phyloP scores from a whole-genome alignment of 768 basidiomycete genomes.

The Xanthoconium purpureum region DNA sequence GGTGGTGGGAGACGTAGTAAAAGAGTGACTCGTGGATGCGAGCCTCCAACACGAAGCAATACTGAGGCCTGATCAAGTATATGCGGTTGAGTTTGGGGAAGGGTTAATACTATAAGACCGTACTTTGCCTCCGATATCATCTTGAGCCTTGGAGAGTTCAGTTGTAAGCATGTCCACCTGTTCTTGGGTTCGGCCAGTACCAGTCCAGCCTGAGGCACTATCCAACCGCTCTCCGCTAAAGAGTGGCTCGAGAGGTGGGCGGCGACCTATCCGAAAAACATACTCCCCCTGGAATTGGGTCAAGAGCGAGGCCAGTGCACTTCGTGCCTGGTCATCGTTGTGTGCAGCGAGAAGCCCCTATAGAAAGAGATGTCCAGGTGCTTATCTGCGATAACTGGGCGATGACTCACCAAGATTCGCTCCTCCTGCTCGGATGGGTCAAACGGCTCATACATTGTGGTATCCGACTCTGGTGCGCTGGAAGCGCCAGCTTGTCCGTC shows the following conservation, averaged over 20 bases:
- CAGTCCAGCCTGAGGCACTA: constrained; percentile 53
- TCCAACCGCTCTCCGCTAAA: constrained; percentile 50
- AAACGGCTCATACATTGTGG: not conserved
- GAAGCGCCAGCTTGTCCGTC: constrained; percentile 47
- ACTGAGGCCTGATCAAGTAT: constrained; percentile 46
- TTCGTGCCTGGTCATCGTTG: constrained; percentile 56
- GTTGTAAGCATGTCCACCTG: constrained; percentile 49
- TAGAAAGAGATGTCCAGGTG: not conserved
- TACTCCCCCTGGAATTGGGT: constrained; percentile 72
- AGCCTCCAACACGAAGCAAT: constrained; percentile 45
- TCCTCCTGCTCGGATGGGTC: constrained; percentile 17
- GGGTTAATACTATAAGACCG: not conserved
- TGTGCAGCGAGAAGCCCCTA: constrained; percentile 43
- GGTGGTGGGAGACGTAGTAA: constrained; percentile 74
- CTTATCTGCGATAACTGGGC: not conserved
- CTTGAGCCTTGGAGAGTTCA: constrained; percentile 48
- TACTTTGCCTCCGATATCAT: constrained; percentile 83
- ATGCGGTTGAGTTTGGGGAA: not conserved
- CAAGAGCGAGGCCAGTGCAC: constrained; percentile 61
- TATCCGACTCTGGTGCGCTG: not conserved
- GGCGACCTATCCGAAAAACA: constrained; percentile 68
- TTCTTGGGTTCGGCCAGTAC: constrained; percentile 45
- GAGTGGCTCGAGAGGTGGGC: constrained; percentile 55
- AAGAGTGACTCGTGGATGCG: constrained; percentile 54
- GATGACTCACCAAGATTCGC: constrained; percentile 13